phyloP scores from a whole-genome alignment of 2,329 filamentous ascomycete genomes.

The Pestalotiopsis sp. region DNA sequence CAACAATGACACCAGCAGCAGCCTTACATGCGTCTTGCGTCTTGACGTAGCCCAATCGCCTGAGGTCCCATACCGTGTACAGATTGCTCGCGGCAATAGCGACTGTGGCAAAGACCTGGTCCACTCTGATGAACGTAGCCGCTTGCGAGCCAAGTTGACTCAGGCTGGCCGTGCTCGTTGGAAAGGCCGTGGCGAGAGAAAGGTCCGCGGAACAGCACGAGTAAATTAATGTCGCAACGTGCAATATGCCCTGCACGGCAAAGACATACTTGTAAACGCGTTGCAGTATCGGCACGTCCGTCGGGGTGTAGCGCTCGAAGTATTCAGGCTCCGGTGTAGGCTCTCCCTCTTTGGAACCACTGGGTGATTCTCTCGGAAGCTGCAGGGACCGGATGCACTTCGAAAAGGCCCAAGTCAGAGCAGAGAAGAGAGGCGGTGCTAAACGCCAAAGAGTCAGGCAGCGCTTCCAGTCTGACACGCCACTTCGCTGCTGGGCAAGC shows the following conservation, averaged over 20 bases:
- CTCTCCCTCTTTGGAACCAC: neutral
- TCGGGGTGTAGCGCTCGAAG: neutral
- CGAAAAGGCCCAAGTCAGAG: neutral
- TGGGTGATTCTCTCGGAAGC: neutral
- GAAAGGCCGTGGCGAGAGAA: neutral
- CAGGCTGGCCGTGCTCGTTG: neutral
- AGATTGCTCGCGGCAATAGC: slow-evolving; percentile 6
- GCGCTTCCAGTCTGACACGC: slow-evolving; percentile 1
- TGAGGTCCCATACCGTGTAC: slow-evolving; percentile 25
- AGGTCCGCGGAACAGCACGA: neutral
- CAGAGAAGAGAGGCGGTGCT: slow-evolving; percentile 12
- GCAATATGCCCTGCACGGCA: slow-evolving; percentile 12
- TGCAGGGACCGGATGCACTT: neutral
- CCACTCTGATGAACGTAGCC: neutral
- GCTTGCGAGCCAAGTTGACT: neutral
- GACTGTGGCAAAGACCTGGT: neutral
- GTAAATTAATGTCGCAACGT: slow-evolving; percentile 12
- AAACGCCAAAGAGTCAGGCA: slow-evolving; percentile 13
- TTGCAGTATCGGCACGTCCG: slow-evolving; percentile 16
- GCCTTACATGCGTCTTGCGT: slow-evolving; percentile 15
- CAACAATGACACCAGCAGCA: slow-evolving; percentile 1
- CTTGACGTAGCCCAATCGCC: slow-evolving; percentile 23
- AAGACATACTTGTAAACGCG: slow-evolving; percentile 13
- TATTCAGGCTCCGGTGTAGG: neutral
- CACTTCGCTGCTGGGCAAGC: slow-evolving; percentile 7